These are phyloP conservation scores for Neonectria ditissima DNA, from an alignment of 2,329 filamentous ascomycete genomes.

Conservation along the genomic window DNA sequence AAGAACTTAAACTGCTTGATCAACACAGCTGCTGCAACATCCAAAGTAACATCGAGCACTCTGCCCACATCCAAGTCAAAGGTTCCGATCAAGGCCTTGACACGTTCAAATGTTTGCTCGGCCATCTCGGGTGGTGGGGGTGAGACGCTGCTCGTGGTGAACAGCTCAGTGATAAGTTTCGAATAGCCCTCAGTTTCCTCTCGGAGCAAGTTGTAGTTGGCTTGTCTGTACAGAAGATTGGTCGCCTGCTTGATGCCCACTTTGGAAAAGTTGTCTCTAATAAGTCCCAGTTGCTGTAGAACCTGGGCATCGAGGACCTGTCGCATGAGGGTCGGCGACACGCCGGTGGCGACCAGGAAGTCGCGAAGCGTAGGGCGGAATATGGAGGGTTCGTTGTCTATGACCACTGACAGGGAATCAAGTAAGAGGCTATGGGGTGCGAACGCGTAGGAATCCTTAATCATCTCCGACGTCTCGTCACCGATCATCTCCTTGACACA, in stretches of 20 bases:
- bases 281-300: constrained; percentile 80
- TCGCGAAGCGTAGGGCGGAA: constrained; percentile 67
- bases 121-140: constrained; percentile 81
- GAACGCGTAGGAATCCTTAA: constrained; percentile 64
- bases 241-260: constrained; percentile 91
- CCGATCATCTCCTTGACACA: constrained; percentile 81
- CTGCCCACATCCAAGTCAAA: constrained; percentile 97
- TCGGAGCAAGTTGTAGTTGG: constrained; percentile 94
- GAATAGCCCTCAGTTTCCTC: constrained; percentile 98
- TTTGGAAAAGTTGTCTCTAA: constrained; percentile 85
- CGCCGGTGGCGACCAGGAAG: constrained; percentile 78
- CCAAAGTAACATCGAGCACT: constrained; percentile 92
- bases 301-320: constrained; percentile 84
- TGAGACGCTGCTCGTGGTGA: constrained; percentile 83
- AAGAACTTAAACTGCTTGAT: constrained; percentile 96
- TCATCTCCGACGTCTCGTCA: constrained; percentile 62
- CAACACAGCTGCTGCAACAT: constrained; percentile 93
- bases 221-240: constrained; percentile 92
- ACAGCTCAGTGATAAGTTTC: constrained; percentile 95
- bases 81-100: constrained; percentile 95
- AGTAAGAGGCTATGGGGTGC: constrained; percentile 80
- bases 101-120: constrained; percentile 86
- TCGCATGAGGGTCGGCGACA: constrained; percentile 80
- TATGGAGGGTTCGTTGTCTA: constrained; percentile 73
- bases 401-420: constrained; percentile 83